Base-by-base conservation (phyloP, 2,329 filamentous ascomycete genomes). In the Curvularia hawaiiensis region DNA sequence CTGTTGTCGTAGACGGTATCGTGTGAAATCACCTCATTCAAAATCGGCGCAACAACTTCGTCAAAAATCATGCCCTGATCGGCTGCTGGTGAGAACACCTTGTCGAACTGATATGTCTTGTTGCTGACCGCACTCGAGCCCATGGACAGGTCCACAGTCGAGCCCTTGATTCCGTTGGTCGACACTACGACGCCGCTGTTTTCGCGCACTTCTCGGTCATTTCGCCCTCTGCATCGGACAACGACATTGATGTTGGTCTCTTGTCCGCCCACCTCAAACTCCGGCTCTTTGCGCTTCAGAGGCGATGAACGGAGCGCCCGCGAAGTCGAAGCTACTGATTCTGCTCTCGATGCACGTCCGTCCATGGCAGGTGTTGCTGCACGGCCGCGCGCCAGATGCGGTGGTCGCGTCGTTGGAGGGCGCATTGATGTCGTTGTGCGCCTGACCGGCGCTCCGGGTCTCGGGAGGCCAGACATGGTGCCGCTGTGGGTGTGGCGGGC, bases 171-270 rank as follows among this genome's bases (percentile, higher is more conserved):
- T n/a, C 91, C 92, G 66, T 95, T 90, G 3, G 93, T 94, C 24
- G 85, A 88, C 10, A 99, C 87, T 1, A 98, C 93, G 1, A 98
- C 92, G 39, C 92, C 91, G 74, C 92, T 97, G 78, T 97, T 99
- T 77, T 99, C 95, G 67, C 88, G 85, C 52, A 97, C 88, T 79
- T 99, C 95, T 65, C 94, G 88, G 67, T 97, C 91, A 74, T 91
- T 98, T 62, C 95, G 89, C 5, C 94, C 95, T 66, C 95, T 86
- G 79, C 94, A 99, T 63, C 95, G 86, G 56, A 99, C 96, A 33
- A 98, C 93, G 46, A 99, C 95, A 74, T 96, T 95, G 78, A 99
- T 99, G 75, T 97, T 99, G 8, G 94, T 98, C 77, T 96, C 92
- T 68, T 93, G 88, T 50, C 85, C 70, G 54, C 90, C 87, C 6